Base-by-base conservation (phyloP, 805 yeast genomes). In the Wickerhamiella alocasiicola region DNA sequence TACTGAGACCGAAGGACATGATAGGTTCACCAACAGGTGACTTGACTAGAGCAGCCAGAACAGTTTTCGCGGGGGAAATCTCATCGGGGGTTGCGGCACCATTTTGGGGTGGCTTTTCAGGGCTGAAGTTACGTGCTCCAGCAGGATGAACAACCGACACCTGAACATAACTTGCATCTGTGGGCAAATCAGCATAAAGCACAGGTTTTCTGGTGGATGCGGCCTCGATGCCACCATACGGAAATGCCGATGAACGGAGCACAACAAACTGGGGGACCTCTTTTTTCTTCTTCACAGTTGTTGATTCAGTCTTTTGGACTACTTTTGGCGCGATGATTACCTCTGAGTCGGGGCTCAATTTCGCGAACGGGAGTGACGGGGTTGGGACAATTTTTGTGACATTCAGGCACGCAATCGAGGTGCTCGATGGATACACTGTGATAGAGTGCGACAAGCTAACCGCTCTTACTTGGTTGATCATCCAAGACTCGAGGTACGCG, bases 401-500 rank as follows among this genome's bases (percentile, higher is more conserved):
- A 21, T 55, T 62, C 44, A 84, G 68, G 26, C 68, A 70, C 9
- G 93, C 87, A 3, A 61, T 56, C 2, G 70, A 59, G 4, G 78
- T 67, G 2, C 81, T 66, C 5, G 78, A 69, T 1, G 94, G 81
- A 52, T 74, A 83, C 2, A 87, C 78, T 5, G 80, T 70, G 37
- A 87, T 60, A 1, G 64, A 59, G 47, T 78, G 85, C 34, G 67
- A 64, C 15, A 68, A 37, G 0, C 75, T 64, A 1, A 85, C 80
- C 37, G 87, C 79, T 44, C 96, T 65, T 1, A 93, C 76, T 55
- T 88, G 96, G 42, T 77, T 73, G 26, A 88, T 62, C 50, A 87
- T 67, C 47, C 72, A 72, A 34, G 75, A 72, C 54, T 88, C 96
- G 19, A 88, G 68, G 31, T 68, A 71, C 21, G 70, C 74, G 2